A percentile compares a stretch with the other conserved stretches of the same genome.
phyloP scores from a whole-genome alignment of 2,329 filamentous ascomycete genomes.

The Decorospora gaudefroyi region DNA sequence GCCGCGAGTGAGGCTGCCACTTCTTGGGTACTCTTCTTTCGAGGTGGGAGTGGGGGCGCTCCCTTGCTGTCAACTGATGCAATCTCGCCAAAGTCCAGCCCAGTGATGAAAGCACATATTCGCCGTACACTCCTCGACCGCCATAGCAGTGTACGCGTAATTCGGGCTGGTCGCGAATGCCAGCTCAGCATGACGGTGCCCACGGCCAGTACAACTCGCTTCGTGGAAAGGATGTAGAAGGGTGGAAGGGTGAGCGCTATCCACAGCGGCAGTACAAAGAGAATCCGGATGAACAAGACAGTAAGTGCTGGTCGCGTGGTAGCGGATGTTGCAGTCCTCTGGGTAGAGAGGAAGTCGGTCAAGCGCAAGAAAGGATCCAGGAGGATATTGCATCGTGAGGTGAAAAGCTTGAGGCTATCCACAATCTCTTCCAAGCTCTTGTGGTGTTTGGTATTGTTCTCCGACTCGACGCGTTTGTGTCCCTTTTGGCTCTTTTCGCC shows the following conservation, averaged over 20 bases:
- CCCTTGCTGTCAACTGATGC: slow-evolving; percentile 36
- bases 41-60: slow-evolving; percentile 47
- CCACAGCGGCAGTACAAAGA: slow-evolving; percentile 89
- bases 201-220: slow-evolving; percentile 79
- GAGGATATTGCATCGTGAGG: slow-evolving; percentile 86
- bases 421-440: slow-evolving; percentile 98
- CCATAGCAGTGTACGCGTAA: slow-evolving; percentile 88
- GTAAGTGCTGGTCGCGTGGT: slow-evolving; percentile 90
- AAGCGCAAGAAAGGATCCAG: slow-evolving; percentile 85
- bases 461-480: slow-evolving; percentile 55
- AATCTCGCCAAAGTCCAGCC: slow-evolving; percentile 68
- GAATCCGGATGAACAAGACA: slow-evolving; percentile 83
- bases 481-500: slow-evolving; percentile 62
- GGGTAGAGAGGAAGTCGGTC: slow-evolving; percentile 91
- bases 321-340: slow-evolving; percentile 85
- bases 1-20: slow-evolving; percentile 53
- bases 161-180: slow-evolving; percentile 85
- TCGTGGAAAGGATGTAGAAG: slow-evolving; percentile 81
- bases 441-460: slow-evolving; percentile 75
- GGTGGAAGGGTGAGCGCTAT: slow-evolving; percentile 80
- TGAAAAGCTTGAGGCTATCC: slow-evolving; percentile 88
- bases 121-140: slow-evolving; percentile 75
- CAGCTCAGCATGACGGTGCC: slow-evolving; percentile 88
- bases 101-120: slow-evolving; percentile 74
- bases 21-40: slow-evolving; percentile 54